These are phyloP conservation scores for Termitomyces sp. DNA, from an alignment of 768 basidiomycete genomes.

Conservation along the genomic window DNA sequence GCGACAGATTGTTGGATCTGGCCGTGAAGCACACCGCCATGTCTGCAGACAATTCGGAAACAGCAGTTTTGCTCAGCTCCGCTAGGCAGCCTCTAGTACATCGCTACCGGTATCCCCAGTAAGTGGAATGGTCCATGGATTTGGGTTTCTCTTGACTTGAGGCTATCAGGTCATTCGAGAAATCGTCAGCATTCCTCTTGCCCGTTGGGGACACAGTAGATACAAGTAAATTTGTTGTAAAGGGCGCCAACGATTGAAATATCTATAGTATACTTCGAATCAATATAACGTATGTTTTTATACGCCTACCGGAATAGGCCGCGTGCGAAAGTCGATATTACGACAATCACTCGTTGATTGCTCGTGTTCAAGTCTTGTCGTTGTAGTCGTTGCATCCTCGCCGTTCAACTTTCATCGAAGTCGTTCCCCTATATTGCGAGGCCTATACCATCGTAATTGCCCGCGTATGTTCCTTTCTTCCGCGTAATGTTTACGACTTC, in stretches of 20 bases:
- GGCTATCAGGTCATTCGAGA: conserved; percentile 47
- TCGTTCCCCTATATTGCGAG: background rate
- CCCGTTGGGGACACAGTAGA: conserved; percentile 51
- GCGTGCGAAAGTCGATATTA: conserved; percentile 17
- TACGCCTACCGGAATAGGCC: conserved; percentile 3
- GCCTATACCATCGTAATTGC: conserved; percentile 11
- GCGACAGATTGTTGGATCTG: conserved; percentile 50
- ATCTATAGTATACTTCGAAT: background rate
- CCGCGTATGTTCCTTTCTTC: conserved; percentile 12
- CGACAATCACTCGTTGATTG: conserved; percentile 16
- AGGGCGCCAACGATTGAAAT: conserved; percentile 19
- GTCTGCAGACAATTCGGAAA: conserved; percentile 40
- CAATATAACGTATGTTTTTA: background rate
- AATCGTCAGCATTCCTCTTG: conserved; percentile 57
- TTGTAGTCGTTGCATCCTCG: conserved; percentile 6
- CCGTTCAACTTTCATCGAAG: conserved; percentile 4
- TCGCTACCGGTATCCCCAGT: conserved; percentile 75
- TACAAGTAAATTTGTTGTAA: conserved; percentile 30
- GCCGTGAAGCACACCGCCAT: conserved; percentile 57
- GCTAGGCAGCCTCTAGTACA: conserved; percentile 48
- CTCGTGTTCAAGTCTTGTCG: conserved; percentile 7
- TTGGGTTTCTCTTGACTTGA: background rate
- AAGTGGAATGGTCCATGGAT: conserved; percentile 28
- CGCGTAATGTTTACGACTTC: conserved; percentile 23
- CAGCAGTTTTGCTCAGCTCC: conserved; percentile 39